Conservation (phyloP, 192 early-diverging fungal species). For the Coemansia sp. region DNA sequence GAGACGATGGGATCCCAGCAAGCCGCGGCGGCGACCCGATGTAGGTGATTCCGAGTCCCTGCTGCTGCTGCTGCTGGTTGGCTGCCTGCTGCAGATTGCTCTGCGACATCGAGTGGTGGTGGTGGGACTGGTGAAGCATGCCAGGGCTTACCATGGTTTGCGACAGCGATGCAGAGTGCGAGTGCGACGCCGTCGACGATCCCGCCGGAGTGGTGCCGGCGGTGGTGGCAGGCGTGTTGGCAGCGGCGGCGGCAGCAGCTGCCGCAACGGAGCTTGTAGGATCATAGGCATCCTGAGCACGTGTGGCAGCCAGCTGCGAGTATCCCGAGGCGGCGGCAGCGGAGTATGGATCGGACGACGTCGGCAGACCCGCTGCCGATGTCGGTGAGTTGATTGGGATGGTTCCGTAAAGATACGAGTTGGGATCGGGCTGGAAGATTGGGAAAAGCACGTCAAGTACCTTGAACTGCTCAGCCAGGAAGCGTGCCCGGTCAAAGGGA, state of each 20-base stretch:
- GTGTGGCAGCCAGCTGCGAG: slow-evolving; percentile 37
- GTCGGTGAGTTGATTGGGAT: slow-evolving; percentile 52
- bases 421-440: slow-evolving; percentile 73
- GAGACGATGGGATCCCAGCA: slow-evolving; percentile 38
- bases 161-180: slow-evolving; percentile 52
- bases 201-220: slow-evolving; percentile 16
- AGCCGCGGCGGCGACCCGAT: slow-evolving; percentile 35
- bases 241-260: slow-evolving; percentile 10
- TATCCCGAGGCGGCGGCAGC: slow-evolving; percentile 32
- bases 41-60: slow-evolving; percentile 44
- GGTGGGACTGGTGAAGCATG: slow-evolving; percentile 28
- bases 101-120: slow-evolving; percentile 41
- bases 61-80: slow-evolving; percentile 21
- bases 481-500: slow-evolving; percentile 65
- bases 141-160: slow-evolving; percentile 36
- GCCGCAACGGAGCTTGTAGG: slow-evolving; percentile 13
- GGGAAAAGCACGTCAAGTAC: slow-evolving; percentile 73
- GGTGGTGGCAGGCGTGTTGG: slow-evolving; percentile 12
- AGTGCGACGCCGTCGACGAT: slow-evolving; percentile 36
- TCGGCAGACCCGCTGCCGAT: slow-evolving; percentile 44
- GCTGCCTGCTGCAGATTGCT: slow-evolving; percentile 16
- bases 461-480: slow-evolving; percentile 70
- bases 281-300: slow-evolving; percentile 46
- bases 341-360: slow-evolving; percentile 40
- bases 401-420: slow-evolving; percentile 62